Conservation (phyloP, 2,329 filamentous ascomycete genomes). For the Phoma herbarum region DNA sequence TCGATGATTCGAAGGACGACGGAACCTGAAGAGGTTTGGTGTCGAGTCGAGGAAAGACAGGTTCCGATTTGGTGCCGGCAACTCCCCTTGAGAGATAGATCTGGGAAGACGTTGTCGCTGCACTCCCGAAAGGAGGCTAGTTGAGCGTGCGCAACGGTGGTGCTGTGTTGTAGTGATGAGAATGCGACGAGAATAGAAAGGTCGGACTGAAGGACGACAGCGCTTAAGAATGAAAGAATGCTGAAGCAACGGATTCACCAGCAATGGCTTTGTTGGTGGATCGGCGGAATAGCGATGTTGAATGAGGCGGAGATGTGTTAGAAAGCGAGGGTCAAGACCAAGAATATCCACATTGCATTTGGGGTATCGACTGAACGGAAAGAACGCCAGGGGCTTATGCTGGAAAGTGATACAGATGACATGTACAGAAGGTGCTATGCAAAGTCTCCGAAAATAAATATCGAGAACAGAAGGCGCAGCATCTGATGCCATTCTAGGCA, state of each 20-base stretch:
- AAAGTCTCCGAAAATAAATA: background rate
- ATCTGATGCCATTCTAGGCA: background rate
- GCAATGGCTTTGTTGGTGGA: background rate
- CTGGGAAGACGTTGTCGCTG: constrained; percentile 57
- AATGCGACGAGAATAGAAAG: too few relatives aligned
- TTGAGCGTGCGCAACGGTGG: background rate
- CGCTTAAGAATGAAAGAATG: background rate
- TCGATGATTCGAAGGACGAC: constrained; percentile 31
- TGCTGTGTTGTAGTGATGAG: background rate
- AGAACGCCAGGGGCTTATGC: constrained; percentile 16
- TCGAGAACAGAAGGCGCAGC: constrained; percentile 2
- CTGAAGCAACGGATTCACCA: background rate
- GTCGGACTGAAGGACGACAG: background rate
- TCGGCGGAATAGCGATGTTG: background rate
- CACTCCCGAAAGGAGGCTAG: constrained; percentile 38
- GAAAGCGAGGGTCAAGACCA: background rate
- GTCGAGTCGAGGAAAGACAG: constrained; percentile 32
- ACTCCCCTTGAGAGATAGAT: constrained; percentile 58
- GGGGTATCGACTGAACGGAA: constrained; percentile 17
- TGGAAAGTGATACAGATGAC: constrained; percentile 19
- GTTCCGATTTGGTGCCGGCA: constrained; percentile 48
- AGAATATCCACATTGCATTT: constrained; percentile 2
- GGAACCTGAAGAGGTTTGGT: constrained; percentile 23
- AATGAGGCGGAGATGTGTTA: background rate
- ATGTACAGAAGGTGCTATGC: constrained; percentile 29